Conservation (phyloP, 73 alveolate species). For the Breviolum minutum region DNA sequence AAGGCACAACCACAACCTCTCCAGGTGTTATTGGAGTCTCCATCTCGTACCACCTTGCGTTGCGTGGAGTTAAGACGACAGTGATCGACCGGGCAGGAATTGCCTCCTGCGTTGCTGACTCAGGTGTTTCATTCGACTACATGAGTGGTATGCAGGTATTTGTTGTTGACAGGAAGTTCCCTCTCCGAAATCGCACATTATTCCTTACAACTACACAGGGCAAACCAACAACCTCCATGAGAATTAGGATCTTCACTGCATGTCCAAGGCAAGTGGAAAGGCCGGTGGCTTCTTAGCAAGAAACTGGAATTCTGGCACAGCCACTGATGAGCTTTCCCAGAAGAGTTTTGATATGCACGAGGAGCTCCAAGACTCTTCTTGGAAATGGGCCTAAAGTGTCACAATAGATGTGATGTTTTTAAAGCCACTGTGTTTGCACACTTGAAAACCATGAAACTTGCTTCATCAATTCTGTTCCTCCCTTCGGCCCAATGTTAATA, state of each 20-base stretch:
- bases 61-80: constrained; percentile 47
- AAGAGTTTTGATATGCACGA: constrained; percentile 91
- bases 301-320: constrained; percentile 56
- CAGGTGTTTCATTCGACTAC: neutral
- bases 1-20: neutral
- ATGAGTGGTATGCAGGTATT: neutral
- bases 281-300: constrained; percentile 87
- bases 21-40: constrained; percentile 77
- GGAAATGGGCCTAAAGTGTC: too few relatives aligned
- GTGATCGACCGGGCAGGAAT: constrained; percentile 75
- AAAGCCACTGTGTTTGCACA: neutral
- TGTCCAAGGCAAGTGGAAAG: constrained; percentile 56
- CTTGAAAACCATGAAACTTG: too few relatives aligned
- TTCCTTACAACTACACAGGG: too few relatives aligned
- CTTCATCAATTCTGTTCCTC: too few relatives aligned
- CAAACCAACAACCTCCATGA: too few relatives aligned
- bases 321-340: constrained; percentile 44
- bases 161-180: too few relatives aligned
- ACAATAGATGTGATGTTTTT: neutral
- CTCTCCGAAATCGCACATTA: too few relatives aligned
- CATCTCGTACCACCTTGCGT: constrained; percentile 64
- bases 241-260: neutral
- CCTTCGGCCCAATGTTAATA: too few relatives aligned
- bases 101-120: constrained; percentile 39
- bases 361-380: neutral